phyloP scores from a whole-genome alignment of 2,329 filamentous ascomycete species.

The Nothophoma quercina region DNA sequence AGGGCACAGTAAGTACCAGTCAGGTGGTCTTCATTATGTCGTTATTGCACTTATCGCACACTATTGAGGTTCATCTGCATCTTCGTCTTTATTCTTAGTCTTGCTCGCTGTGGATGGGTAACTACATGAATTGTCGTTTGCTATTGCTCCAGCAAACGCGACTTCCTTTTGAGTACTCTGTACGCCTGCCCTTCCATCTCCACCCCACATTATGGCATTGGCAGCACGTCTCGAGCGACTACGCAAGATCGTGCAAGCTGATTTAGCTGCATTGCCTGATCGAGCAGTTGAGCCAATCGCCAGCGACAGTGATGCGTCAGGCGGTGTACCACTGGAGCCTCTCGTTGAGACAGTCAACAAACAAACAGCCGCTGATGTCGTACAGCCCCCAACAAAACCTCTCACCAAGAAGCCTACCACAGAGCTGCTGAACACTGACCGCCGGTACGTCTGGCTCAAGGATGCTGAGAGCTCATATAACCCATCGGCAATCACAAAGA shows the following conservation, averaged over 20 bases:
- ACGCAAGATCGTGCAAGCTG: slow-evolving; percentile 23
- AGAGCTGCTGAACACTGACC: slow-evolving; percentile 30
- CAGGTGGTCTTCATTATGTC: too few species aligned
- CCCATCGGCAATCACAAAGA: slow-evolving; percentile 12
- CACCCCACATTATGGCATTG: slow-evolving; percentile 27
- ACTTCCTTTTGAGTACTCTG: too few species aligned
- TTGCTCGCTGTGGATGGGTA: too few species aligned
- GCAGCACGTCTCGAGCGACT: slow-evolving; percentile 36
- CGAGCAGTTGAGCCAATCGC: slow-evolving; percentile 13
- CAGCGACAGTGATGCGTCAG: slow-evolving; percentile 25
- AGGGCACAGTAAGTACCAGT: background rate
- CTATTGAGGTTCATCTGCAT: too few species aligned
- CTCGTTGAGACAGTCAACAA: slow-evolving; percentile 13
- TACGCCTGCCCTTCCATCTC: too few species aligned
- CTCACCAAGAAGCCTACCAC: background rate
- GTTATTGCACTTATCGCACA: too few species aligned
- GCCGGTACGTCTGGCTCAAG: slow-evolving; percentile 31
- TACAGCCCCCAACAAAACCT: background rate
- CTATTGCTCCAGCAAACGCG: background rate
- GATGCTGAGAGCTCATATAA: slow-evolving; percentile 36
- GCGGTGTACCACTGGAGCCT: slow-evolving; percentile 31
- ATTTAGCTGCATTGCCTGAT: slow-evolving; percentile 39
- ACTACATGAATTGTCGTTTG: too few species aligned
- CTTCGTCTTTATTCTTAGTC: too few species aligned
- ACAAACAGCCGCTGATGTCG: slow-evolving; percentile 3